Percentiles rank a stretch among this genome's conserved stretches.
These are phyloP conservation scores for Monosporascus sp. DNA, from an alignment of 2,329 filamentous ascomycete genomes.

Conservation along the genomic window DNA sequence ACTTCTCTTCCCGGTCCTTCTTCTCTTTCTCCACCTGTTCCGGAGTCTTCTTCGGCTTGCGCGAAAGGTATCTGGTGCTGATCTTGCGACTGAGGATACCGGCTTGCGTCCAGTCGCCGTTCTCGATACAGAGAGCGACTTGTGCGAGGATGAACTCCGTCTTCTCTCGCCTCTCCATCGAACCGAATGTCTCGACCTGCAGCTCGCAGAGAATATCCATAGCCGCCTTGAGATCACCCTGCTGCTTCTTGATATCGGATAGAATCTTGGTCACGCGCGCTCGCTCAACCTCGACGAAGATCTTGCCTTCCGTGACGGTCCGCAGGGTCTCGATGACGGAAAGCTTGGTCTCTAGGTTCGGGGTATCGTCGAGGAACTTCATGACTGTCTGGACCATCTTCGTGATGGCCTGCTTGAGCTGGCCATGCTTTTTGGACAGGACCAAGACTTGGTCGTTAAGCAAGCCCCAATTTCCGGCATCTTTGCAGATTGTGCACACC, in stretches of 20 bases:
- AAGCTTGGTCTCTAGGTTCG: constrained; percentile 81
- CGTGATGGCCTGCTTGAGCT: constrained; percentile 97
- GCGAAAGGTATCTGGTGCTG: constrained; percentile 84
- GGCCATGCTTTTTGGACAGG: constrained; percentile 98
- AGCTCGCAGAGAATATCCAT: constrained; percentile 93
- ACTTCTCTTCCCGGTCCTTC: constrained; percentile 83
- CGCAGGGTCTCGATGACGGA: constrained; percentile 90
- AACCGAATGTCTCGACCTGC: constrained; percentile 97
- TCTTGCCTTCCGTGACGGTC: constrained; percentile 98
- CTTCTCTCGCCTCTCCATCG: constrained; percentile 96
- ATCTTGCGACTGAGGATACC: constrained; percentile 94
- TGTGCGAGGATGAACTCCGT: constrained; percentile 97
- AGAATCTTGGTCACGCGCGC: constrained; percentile 92
- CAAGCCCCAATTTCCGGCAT: constrained; percentile 86
- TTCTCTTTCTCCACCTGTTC: constrained; percentile 88
- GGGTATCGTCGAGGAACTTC: constrained; percentile 81
- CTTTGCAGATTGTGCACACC: constrained; percentile 92
- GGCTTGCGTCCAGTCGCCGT: constrained; percentile 92
- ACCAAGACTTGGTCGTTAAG: constrained; percentile 95
- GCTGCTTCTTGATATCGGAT: constrained; percentile 94
- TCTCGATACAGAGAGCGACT: constrained; percentile 90
- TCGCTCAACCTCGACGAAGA: constrained; percentile 97
- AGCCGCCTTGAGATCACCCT: constrained; percentile 86
- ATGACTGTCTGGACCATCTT: constrained; percentile 99
- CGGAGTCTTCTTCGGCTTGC: constrained; percentile 84